phyloP scores from a whole-genome alignment of 495 filamentous ascomycete genomes.

The Cercophora newfieldiana region DNA sequence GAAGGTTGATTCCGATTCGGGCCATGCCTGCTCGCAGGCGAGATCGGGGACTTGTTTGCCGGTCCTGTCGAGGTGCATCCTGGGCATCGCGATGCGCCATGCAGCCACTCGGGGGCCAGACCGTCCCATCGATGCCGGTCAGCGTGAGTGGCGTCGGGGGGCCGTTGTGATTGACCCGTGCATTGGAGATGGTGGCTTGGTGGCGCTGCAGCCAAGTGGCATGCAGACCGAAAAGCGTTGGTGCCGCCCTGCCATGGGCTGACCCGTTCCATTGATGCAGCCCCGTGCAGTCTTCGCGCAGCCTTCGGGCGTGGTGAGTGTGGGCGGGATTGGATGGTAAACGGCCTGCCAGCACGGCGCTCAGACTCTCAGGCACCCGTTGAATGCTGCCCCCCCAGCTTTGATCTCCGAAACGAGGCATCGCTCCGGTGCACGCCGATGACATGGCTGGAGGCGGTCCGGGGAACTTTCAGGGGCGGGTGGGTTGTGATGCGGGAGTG shows the following conservation, averaged over 20 bases:
- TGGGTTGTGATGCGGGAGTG: no score
- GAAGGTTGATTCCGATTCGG: neutral
- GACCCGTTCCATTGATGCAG: slow-evolving; percentile 6
- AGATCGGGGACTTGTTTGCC: neutral
- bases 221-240: neutral
- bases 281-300: neutral
- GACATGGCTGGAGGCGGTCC: no score
- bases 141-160: neutral
- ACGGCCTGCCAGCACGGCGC: slow-evolving; percentile 10
- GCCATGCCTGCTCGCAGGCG: neutral
- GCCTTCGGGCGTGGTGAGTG: slow-evolving; percentile 16
- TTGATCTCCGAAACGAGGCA: neutral
- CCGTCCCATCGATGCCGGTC: neutral
- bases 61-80: neutral
- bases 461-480: neutral
- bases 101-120: neutral
- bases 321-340: slow-evolving; percentile 13
- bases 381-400: neutral
- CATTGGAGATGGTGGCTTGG: slow-evolving; percentile 21
- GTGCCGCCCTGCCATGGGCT: slow-evolving; percentile 4
- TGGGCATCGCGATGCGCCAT: neutral
- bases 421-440: neutral
- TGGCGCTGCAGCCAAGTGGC: slow-evolving; percentile 15
- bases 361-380: neutral
- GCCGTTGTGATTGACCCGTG: neutral